Evolutionary conservation across 306 rosid genomes (phyloP).

Genomic region (Begonia peltatifolia): DNA sequence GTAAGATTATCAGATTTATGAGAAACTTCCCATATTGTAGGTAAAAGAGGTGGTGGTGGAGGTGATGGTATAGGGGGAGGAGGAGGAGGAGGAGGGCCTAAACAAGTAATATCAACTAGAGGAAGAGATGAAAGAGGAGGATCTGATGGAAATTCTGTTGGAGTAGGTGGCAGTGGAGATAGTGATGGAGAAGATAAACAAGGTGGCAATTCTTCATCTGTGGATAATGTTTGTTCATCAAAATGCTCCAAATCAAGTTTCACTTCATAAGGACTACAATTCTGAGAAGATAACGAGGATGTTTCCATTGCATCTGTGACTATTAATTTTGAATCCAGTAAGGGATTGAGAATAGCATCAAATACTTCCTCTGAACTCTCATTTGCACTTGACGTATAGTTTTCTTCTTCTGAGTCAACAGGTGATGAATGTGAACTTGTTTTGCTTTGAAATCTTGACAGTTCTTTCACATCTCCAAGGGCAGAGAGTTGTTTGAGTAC

Average conservation of each 20-base stretch:
- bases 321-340: constrained; percentile 34
- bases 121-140: background rate
- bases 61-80: constrained; percentile 8
- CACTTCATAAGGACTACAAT: constrained; percentile 19
- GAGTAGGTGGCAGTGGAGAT: constrained; percentile 3
- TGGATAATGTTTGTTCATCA: constrained; percentile 16
- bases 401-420: constrained; percentile 87
- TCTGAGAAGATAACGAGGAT: constrained; percentile 25
- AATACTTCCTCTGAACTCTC: constrained; percentile 90
- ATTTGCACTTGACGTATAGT: constrained; percentile 76
- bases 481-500: constrained; percentile 70
- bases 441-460: constrained; percentile 65
- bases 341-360: constrained; percentile 48
- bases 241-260: constrained; percentile 21
- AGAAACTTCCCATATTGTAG: background rate
- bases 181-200: constrained; percentile 25
- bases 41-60: constrained; percentile 1
- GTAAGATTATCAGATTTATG: too few relatives aligned
- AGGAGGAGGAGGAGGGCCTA: constrained; percentile 4
- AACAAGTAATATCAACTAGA: background rate
- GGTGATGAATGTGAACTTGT: constrained; percentile 67
- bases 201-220: constrained; percentile 21
- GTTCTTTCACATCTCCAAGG: constrained; percentile 64
- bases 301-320: constrained; percentile 30
- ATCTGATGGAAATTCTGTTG: background rate